Evolutionary conservation across 768 basidiomycete genomes (phyloP), one percentile per base, ranked within the genome.

Genomic region (Pleurotus tuoliensis): DNA sequence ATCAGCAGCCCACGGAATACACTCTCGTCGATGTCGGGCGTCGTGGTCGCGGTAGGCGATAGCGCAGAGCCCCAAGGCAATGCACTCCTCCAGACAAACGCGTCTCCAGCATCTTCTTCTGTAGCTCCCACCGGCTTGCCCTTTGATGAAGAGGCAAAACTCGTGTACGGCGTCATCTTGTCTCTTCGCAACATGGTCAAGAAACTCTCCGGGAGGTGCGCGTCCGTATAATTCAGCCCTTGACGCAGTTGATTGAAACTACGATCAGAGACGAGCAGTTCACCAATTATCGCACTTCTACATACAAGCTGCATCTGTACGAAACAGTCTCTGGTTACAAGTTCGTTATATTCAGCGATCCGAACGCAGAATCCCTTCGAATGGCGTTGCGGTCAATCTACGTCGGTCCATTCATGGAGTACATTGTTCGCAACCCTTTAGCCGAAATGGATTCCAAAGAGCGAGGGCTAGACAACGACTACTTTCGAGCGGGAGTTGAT

Each of bases 71-170:
- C 72, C 46, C 65, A 63, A 18, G 55, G 71, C 12, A 68, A 76
- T 18, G 69, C 78, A 7, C 70, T 74, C 24, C 58, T 73, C 22
- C 73, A 73, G 63, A 63, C 71, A 3, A 65, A 74, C 15, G 64
- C 69, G 0, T 63, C 69, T 22, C 62, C 74, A n/a, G 38, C 65
- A 30, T 59, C 65, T 22, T 61, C 34, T 3, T 13, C 40, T 11
- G n/a, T 16, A 13, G 73, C 78, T 8, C 82, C 74, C 59, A 77
- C 83, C 3, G 84, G 82, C 15, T 75, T 99, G 16, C 78, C 96
- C 5, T 98, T 99, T 63, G 97, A 99, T 66, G 97, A 99, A 69
- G 96, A 99, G 70, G 88, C 88, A 1, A 99, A 99, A 68, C 81
- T 99, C 59, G 95, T 99, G 0, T 99, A 98, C 68, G 97, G 97